Percentiles rank a stretch among this genome's conserved stretches.
phyloP scores from a whole-genome alignment of 2,329 filamentous ascomycete species.

The Cryphonectria nitschkei region DNA sequence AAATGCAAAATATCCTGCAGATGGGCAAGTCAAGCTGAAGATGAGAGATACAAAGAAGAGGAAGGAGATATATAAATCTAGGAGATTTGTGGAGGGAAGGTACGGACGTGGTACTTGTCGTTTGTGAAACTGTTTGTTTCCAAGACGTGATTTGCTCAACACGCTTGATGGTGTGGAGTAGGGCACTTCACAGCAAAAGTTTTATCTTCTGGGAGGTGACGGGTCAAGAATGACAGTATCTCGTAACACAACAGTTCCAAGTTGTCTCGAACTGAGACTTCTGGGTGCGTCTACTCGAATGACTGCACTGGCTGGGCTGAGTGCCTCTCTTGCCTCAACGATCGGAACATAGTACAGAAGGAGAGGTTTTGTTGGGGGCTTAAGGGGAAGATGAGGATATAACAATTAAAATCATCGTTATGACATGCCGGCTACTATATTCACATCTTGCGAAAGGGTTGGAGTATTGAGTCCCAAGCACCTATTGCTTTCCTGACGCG shows the following conservation, averaged over 20 bases:
- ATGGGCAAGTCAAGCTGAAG: background rate
- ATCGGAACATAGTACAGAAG: background rate
- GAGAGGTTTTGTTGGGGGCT: background rate
- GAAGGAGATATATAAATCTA: background rate
- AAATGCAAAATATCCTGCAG: background rate
- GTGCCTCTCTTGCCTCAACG: background rate
- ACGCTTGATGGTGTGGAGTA: background rate
- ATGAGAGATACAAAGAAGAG: background rate
- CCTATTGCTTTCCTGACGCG: background rate
- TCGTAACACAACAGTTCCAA: background rate
- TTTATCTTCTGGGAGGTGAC: background rate
- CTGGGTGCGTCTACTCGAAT: background rate
- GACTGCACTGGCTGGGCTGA: background rate
- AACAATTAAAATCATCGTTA: background rate
- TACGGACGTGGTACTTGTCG: background rate
- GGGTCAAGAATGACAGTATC: background rate
- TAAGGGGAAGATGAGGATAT: background rate
- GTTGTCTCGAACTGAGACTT: background rate
- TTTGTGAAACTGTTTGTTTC: background rate
- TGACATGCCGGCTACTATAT: background rate
- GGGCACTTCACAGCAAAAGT: background rate
- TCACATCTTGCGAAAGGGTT: background rate
- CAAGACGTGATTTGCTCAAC: background rate
- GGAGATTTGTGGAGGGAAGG: background rate
- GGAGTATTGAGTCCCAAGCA: background rate